Evolutionary conservation across 2,329 filamentous ascomycete genomes (phyloP).

Genomic region (Mycosphaerelloides madeirae): DNA sequence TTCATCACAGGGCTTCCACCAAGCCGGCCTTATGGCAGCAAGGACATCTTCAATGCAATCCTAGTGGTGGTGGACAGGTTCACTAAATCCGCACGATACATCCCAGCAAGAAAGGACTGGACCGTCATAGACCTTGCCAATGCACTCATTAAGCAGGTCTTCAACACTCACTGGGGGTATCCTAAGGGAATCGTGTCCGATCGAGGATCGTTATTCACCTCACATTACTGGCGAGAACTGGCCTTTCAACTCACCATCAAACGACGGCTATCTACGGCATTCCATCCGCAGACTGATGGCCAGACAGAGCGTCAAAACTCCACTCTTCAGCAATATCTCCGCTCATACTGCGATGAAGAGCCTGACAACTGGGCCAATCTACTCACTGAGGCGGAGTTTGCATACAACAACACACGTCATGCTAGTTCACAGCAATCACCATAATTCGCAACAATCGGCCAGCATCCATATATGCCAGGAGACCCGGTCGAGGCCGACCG

Average conservation of each 20-base stretch:
- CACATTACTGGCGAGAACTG: background rate
- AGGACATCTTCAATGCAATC: background rate
- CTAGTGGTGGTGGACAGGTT: background rate
- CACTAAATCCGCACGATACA: background rate
- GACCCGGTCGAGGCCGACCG: background rate
- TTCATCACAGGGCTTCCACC: background rate
- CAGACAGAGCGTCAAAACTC: constrained; percentile 2
- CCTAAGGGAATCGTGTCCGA: background rate
- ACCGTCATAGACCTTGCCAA: background rate
- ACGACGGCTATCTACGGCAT: background rate
- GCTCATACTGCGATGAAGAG: background rate
- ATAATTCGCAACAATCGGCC: too few species aligned
- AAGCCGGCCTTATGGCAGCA: background rate
- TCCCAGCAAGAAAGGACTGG: background rate
- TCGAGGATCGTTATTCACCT: background rate
- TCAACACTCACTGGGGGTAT: background rate
- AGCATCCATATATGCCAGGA: background rate
- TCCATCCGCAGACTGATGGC: too few species aligned
- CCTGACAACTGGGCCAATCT: background rate
- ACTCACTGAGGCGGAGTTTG: background rate
- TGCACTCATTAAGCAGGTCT: background rate
- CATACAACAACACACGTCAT: background rate
- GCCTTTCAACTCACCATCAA: background rate
- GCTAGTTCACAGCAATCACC: too few species aligned
- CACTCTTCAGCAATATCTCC: background rate